These are phyloP conservation scores for Cladosporium sp. DNA, from an alignment of 2,329 filamentous ascomycete genomes.

Conservation along the genomic window DNA sequence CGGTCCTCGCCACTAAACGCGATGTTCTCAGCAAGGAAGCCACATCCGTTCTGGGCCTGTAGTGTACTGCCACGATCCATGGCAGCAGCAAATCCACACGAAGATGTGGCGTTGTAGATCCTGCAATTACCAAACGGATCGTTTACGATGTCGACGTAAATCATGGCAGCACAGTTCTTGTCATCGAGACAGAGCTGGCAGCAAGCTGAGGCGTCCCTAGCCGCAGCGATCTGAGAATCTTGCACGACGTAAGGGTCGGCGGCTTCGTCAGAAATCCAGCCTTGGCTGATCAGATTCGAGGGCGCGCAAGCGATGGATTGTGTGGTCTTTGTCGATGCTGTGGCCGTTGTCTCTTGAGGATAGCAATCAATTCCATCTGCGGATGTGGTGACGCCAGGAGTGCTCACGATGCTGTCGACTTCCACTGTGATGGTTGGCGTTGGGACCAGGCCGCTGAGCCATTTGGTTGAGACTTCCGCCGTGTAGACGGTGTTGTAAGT, in stretches of 20 bases:
- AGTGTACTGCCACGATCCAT: neutral
- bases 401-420: neutral
- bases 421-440: neutral
- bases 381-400: neutral
- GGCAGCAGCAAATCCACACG: neutral
- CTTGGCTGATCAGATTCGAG: neutral
- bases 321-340: conserved; percentile 3
- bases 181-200: conserved; percentile 4
- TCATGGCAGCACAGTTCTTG: conserved; percentile 2
- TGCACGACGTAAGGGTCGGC: neutral
- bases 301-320: conserved; percentile 3
- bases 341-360: neutral
- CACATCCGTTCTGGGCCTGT: neutral
- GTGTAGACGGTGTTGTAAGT: neutral
- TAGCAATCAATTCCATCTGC: conserved; percentile 1
- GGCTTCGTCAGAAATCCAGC: neutral
- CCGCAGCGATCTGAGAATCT: neutral
- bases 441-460: conserved; percentile 3
- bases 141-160: conserved; percentile 6
- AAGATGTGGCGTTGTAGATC: conserved; percentile 1
- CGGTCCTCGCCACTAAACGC: neutral
- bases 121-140: neutral
- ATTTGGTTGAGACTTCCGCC: neutral
- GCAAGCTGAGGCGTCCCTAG: conserved; percentile 1
- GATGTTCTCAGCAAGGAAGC: conserved; percentile 2